phyloP scores from a whole-genome alignment of 75 land plant genomes.

The Pinus tabuliformis region DNA sequence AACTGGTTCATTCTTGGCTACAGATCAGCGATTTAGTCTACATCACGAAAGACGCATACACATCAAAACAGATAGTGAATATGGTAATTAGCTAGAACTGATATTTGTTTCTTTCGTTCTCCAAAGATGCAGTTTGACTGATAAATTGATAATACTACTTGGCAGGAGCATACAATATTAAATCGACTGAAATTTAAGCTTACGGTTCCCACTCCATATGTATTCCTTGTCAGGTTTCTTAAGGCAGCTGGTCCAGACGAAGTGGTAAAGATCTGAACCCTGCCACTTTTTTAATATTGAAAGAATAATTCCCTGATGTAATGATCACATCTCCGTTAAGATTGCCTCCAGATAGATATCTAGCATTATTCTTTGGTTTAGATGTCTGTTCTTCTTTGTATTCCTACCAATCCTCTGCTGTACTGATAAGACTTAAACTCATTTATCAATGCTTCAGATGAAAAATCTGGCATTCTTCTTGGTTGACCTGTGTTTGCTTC shows the following conservation, averaged over 20 bases:
- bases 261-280: conserved; percentile 31
- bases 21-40: conserved; percentile 68
- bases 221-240: conserved; percentile 74
- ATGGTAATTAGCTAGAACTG: conserved; percentile 40
- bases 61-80: conserved; percentile 55
- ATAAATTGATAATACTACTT: not conserved
- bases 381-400: conserved; percentile 69
- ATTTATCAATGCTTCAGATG: conserved; percentile 24
- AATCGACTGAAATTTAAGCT: conserved; percentile 70
- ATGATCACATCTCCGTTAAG: not conserved
- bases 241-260: conserved; percentile 69
- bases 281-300: not conserved
- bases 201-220: conserved; percentile 84
- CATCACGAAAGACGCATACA: conserved; percentile 69
- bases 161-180: conserved; percentile 62
- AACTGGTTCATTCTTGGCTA: not conserved
- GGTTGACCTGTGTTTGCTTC: conserved; percentile 69
- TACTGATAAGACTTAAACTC: too few relatives aligned
- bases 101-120: not conserved
- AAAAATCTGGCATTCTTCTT: conserved; percentile 70
- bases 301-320: not conserved
- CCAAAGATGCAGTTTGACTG: not conserved
- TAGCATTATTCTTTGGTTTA: conserved; percentile 68
- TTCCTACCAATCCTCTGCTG: not conserved
- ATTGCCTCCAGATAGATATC: conserved; percentile 39